Conservation (phyloP, 225 moss, liverwort and hornwort species). For the Pseudoscleropodium purum region DNA sequence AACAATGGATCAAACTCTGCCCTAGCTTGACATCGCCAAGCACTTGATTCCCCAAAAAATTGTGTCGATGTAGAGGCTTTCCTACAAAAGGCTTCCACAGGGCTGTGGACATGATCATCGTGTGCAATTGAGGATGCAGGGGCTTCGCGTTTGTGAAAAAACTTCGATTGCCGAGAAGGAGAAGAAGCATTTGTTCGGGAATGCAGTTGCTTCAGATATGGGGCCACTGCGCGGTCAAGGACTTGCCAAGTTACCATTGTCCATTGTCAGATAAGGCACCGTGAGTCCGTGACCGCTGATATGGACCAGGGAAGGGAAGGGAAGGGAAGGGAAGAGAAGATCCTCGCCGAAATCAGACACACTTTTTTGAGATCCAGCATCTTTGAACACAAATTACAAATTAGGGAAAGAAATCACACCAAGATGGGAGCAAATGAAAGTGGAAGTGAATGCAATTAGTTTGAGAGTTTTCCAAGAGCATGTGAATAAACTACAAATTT, state of each 20-base stretch:
- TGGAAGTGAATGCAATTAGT: neutral
- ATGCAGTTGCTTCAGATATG: neutral
- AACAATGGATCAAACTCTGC: neutral
- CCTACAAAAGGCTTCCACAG: neutral
- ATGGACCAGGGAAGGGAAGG: neutral
- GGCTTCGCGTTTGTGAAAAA: neutral
- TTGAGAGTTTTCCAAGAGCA: neutral
- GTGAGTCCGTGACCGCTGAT: neutral
- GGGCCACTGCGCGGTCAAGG: neutral
- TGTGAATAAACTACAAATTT: neutral
- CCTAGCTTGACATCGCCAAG: neutral
- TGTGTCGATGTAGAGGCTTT: neutral
- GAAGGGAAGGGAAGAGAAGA: neutral
- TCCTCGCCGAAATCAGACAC: neutral
- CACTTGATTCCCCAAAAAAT: neutral
- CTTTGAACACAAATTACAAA: neutral
- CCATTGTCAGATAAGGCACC: slow-evolving; percentile 8
- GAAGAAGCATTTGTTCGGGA: neutral
- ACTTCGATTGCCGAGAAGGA: neutral
- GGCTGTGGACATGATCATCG: slow-evolving; percentile 7
- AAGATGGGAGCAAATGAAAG: neutral
- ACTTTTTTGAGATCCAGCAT: neutral
- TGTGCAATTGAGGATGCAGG: neutral
- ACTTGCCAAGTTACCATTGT: neutral
- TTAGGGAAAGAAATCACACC: neutral